These are phyloP conservation scores for Tilletia caries DNA, from an alignment of 1,284 basidiomycete species.

Conservation along the genomic window DNA sequence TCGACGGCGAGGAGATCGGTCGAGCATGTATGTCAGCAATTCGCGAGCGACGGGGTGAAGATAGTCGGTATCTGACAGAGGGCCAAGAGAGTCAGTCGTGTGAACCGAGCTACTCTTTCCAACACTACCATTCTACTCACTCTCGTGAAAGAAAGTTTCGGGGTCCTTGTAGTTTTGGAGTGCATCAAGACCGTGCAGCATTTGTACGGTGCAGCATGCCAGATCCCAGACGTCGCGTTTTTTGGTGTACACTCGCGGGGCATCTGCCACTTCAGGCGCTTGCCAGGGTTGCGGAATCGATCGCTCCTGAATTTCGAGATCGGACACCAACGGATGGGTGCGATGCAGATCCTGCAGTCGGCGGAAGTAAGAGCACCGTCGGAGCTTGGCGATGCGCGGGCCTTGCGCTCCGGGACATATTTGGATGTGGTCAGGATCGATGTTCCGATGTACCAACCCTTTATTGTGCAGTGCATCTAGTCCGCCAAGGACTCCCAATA, in stretches of 20 bases:
- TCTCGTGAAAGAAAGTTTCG: constrained; percentile 26
- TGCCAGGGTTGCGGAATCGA: constrained; percentile 36
- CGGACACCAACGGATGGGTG: constrained; percentile 40
- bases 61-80: neutral
- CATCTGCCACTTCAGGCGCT: constrained; percentile 40
- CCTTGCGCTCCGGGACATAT: constrained; percentile 19
- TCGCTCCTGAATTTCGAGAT: constrained; percentile 18
- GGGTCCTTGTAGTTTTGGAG: constrained; percentile 29
- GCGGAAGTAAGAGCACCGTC: constrained; percentile 33
- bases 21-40: constrained; percentile 37
- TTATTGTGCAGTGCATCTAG: constrained; percentile 40
- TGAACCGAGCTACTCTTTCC: too few species aligned
- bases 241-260: constrained; percentile 29
- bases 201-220: constrained; percentile 44
- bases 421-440: constrained; percentile 29
- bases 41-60: constrained; percentile 9
- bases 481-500: constrained; percentile 35
- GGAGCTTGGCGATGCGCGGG: constrained; percentile 24
- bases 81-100: neutral
- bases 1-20: constrained; percentile 36
- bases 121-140: neutral
- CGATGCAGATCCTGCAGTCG: constrained; percentile 44
- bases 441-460: constrained; percentile 42
- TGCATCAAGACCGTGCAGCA: constrained; percentile 46
- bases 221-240: constrained; percentile 52